phyloP scores from a whole-genome alignment of 2,329 filamentous ascomycete species.

The Paraphaeosphaeria minitans region DNA sequence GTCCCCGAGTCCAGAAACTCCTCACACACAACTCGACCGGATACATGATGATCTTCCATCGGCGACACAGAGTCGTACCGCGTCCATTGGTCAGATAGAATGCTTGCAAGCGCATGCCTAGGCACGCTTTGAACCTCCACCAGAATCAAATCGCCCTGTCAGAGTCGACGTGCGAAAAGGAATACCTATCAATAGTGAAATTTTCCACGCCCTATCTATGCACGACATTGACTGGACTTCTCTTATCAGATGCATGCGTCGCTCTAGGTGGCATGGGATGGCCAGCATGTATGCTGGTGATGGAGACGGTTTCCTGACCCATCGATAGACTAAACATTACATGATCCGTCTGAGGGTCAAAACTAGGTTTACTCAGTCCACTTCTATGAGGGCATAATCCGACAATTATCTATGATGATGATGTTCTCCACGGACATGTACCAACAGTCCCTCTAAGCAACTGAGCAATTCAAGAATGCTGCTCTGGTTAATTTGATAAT shows the following conservation, averaged over 20 bases:
- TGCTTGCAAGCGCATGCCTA: conserved; percentile 1
- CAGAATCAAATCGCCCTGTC: conserved; percentile 1
- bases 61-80: neutral
- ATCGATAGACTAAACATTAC: conserved; percentile 6
- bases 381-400: conserved; percentile 3
- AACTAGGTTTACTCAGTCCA: neutral
- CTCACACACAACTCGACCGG: neutral
- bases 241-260: conserved; percentile 2
- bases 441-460: neutral
- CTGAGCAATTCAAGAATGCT: neutral
- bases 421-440: neutral
- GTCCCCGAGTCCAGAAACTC: conserved; percentile 5
- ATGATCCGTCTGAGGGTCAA: conserved; percentile 1
- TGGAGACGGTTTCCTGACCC: neutral
- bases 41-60: neutral
- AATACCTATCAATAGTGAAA: conserved; percentile 7
- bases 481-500: neutral
- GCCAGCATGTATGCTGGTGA: conserved; percentile 3
- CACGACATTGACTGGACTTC: conserved; percentile 6
- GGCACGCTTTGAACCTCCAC: neutral
- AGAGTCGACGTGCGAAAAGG: conserved; percentile 1
- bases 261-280: conserved; percentile 1
- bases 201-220: neutral
- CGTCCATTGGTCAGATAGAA: conserved; percentile 1
- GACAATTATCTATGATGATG: neutral